Evolutionary conservation across 2,329 filamentous ascomycete species (phyloP), one percentile per base, ranked within the genome.

Genomic region (Pseudocercospora crystallina): DNA sequence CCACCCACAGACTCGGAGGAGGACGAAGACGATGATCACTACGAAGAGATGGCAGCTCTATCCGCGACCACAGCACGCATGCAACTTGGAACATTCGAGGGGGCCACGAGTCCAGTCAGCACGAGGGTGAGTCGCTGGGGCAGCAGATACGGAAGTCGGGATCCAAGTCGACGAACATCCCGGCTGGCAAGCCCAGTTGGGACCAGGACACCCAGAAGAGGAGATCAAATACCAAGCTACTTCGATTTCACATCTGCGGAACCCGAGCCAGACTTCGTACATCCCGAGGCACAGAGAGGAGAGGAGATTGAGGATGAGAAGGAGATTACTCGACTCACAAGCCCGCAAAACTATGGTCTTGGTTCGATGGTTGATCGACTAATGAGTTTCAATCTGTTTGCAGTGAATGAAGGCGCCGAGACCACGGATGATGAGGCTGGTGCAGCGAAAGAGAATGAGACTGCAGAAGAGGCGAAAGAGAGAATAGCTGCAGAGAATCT

Each of bases 361-460:
- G 81, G 81, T 0, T 69, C 73, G 8, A 78, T 80, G 74, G 72
- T 84, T 59, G 81, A 84, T 57, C 69, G 75, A 17, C 61, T 84
- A 32, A 79, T 84, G 50, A 79, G 80, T 30, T 82, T 80, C 75
- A 76, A 75, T 9, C 56, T 82, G 35, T 83, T 83, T 57, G 73
- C 73, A 2, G 74, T 78, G 1, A 77, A 80, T 8, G 76, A 78
- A 43, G 76, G 80, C 31, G 68, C 63, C n/a, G 73, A 73, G 34
- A 67, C 65, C 35, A 69, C 60, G 10, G 66, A 65, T 38, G 63
- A 65, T 20, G 61, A 65, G 31, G 63, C 34, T 12, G 51, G 66
- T 7, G 43, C 38, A 14, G 59, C 58, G 29, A 49, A 40, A 11
- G 50, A 56, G 31, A 61, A 57, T 13, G 63, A 68, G 34, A 68